These are phyloP conservation scores for Penicillium sp. DNA, from an alignment of 2,329 filamentous ascomycete genomes.

Conservation along the genomic window DNA sequence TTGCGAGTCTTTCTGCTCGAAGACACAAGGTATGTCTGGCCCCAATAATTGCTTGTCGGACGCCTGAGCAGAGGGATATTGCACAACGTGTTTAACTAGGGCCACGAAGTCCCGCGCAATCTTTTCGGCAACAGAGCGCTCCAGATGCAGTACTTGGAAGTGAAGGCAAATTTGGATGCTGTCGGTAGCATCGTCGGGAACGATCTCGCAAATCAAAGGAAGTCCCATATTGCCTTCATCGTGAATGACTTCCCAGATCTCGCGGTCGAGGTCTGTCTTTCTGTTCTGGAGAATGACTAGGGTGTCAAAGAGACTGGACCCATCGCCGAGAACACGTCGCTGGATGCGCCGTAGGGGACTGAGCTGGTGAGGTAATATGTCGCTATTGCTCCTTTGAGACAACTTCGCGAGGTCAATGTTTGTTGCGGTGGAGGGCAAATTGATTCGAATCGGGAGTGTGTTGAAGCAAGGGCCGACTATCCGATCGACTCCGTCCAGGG, in stretches of 20 bases:
- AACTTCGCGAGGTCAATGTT: constrained; percentile 57
- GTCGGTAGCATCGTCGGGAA: constrained; percentile 54
- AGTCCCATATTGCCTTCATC: constrained; percentile 59
- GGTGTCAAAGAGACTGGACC: constrained; percentile 68
- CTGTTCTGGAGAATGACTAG: constrained; percentile 73
- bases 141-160: constrained; percentile 45
- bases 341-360: constrained; percentile 72
- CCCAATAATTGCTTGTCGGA: constrained; percentile 26
- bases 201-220: constrained; percentile 72
- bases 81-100: constrained; percentile 34
- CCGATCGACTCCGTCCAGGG: constrained; percentile 62
- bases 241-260: constrained; percentile 50
- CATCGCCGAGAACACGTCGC: constrained; percentile 44
- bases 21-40: constrained; percentile 28
- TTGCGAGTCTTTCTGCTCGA: constrained; percentile 14
- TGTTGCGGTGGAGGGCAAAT: constrained; percentile 48
- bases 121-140: constrained; percentile 19
- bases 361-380: constrained; percentile 66
- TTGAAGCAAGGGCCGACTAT: constrained; percentile 92
- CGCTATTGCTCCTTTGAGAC: constrained; percentile 60
- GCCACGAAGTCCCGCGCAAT: constrained; percentile 32
- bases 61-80: constrained; percentile 31
- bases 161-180: constrained; percentile 60
- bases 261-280: constrained; percentile 41
- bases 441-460: constrained; percentile 68